These are phyloP conservation scores for Chaetomium cochliodes DNA, from an alignment of 495 filamentous ascomycete genomes.

Conservation along the genomic window DNA sequence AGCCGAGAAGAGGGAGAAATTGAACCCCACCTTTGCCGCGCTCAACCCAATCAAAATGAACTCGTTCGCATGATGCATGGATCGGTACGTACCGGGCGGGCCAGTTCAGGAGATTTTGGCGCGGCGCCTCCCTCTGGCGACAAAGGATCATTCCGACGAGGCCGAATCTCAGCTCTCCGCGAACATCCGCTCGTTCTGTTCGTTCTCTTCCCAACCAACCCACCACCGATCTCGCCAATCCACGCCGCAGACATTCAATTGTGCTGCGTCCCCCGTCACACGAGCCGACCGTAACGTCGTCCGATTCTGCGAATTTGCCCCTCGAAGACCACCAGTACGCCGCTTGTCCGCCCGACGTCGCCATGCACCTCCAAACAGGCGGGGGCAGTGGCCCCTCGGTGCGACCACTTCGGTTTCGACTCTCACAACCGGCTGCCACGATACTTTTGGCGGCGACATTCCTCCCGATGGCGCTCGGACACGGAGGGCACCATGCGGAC, in stretches of 20 bases:
- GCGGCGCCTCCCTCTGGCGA: background rate
- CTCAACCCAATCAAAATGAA: background rate
- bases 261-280: constrained; percentile 14
- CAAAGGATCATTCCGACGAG: constrained; percentile 8
- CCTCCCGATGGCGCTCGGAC: constrained; percentile 52
- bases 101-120: background rate
- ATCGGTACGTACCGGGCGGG: constrained; percentile 9
- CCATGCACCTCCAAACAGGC: constrained; percentile 25
- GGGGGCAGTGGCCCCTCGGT: constrained; percentile 15
- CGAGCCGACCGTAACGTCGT: background rate
- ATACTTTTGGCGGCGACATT: constrained; percentile 28
- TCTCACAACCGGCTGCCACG: constrained; percentile 18
- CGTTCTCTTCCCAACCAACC: background rate
- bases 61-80: background rate
- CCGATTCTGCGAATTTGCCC: constrained; percentile 7
- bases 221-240: background rate
- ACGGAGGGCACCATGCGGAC: constrained; percentile 68
- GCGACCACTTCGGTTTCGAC: constrained; percentile 16
- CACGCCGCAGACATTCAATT: constrained; percentile 22
- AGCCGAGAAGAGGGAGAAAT: constrained; percentile 1
- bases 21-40: background rate
- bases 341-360: constrained; percentile 18
- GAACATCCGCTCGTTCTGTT: background rate
- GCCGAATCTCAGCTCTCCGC: constrained; percentile 11
- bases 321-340: constrained; percentile 1